Base-by-base conservation (phyloP, 495 filamentous ascomycete species). In the Tuber indicum region DNA sequence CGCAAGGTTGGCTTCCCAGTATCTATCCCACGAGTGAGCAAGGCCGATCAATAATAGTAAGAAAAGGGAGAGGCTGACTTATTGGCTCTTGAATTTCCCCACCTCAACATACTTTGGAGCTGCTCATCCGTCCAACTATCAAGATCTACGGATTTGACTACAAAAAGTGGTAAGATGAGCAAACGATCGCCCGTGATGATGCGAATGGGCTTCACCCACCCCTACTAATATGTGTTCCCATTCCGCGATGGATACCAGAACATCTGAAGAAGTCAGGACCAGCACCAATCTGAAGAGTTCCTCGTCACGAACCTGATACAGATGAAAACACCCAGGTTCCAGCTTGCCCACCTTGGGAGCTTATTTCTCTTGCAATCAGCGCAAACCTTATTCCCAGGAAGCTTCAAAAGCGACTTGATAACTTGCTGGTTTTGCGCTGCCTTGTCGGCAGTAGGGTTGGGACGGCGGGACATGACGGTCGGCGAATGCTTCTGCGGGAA, bases 121-220 rank as follows among this genome's bases (percentile, higher is more conserved):
- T 98, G 96, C 85, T 98, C 96, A 85, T 99, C 96, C 75, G 95
- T 98, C 96, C 96, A 99, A 12, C 94, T 89, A 85, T 99, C 96
- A 47, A 99, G 88, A 84, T 99, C 96, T 77, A 99, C 96, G 5
- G 94, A 97, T 84, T 98, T 98, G 83, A 99, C 96, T 82, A 26
- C 44, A 39, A 21, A 21, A 32, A 46, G 73, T 12, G 72, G 46
- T 14, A 46, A 58, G 26, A 70, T 82, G 26, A 79, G 69, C 72
- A 71, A 46, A 32, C 58, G 14, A 66, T 66, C 32, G 16, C n/a
- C 21, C 10, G 47, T 69, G 44, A 69, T 71, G 70, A 52, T 82
- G n/a, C 23, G 49, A n/a, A 26, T 39, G n/a, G 73, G 26, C 12
- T 73, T 10, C 46, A 66, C 36, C 19, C 66, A 82, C 80, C 80